These are phyloP conservation scores for Gossypium schwendimanii DNA, from an alignment of 441 rosid species.

Conservation along the genomic window DNA sequence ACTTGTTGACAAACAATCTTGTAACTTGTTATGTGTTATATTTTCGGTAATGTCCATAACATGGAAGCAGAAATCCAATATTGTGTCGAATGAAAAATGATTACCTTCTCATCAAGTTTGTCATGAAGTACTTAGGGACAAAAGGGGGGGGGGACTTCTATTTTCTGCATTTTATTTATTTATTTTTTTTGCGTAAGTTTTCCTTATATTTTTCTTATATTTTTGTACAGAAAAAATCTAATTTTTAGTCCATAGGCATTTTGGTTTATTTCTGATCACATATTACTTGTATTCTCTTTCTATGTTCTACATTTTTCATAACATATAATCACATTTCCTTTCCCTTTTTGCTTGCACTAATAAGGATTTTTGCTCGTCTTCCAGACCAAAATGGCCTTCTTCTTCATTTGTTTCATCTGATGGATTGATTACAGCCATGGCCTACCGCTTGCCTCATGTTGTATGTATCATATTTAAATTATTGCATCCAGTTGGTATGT, in stretches of 20 bases:
- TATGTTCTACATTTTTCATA: neutral
- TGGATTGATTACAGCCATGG: conserved; percentile 94
- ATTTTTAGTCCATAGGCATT: neutral
- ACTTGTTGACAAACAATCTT: neutral
- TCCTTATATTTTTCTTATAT: neutral
- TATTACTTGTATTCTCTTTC: neutral
- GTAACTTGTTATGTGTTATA: neutral
- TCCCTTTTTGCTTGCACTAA: conserved; percentile 23
- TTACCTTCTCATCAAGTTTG: neutral
- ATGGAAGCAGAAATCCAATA: neutral
- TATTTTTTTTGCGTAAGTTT: neutral
- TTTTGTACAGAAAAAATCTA: neutral
- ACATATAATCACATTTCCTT: neutral
- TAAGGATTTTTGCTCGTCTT: conserved; percentile 27
- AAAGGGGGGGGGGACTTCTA: neutral
- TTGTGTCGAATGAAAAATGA: neutral
- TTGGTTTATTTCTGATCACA: neutral
- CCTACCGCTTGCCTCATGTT: conserved; percentile 95
- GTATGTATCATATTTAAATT: conserved; percentile 41
- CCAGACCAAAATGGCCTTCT: conserved; percentile 98
- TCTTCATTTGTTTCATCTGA: conserved; percentile 90
- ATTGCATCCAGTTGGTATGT: conserved; percentile 8
- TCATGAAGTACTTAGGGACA: neutral
- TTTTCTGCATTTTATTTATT: neutral
- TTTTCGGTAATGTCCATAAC: neutral